Percentiles rank a stretch among this genome's conserved stretches.
Conservation (phyloP, 2,329 filamentous ascomycete genomes). For the Alternaria burnsii region DNA sequence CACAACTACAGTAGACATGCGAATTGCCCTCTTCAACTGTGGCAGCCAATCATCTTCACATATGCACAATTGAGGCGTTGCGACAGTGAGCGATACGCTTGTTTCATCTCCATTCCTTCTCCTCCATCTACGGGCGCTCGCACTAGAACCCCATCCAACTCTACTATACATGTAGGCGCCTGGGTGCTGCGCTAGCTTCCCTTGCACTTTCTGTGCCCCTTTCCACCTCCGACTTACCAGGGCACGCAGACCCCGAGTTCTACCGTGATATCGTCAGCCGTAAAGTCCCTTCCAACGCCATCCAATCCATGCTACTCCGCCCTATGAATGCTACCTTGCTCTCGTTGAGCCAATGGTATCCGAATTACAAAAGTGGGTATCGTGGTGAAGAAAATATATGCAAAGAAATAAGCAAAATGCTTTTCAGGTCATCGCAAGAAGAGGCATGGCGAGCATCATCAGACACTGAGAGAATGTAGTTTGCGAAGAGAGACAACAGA, state of each 20-base stretch:
- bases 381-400: slow-evolving; percentile 46
- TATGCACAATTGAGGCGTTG: slow-evolving; percentile 23
- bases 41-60: slow-evolving; percentile 31
- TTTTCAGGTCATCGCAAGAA: slow-evolving; percentile 24
- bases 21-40: slow-evolving; percentile 3
- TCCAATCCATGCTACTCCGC: slow-evolving; percentile 35
- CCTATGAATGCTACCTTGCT: slow-evolving; percentile 35
- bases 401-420: slow-evolving; percentile 46
- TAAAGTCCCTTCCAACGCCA: slow-evolving; percentile 38
- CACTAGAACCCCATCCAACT: slow-evolving; percentile 30
- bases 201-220: slow-evolving; percentile 24
- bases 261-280: slow-evolving; percentile 38
- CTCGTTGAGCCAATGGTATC: slow-evolving; percentile 34
- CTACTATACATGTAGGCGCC: slow-evolving; percentile 42
- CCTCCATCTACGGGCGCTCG: slow-evolving; percentile 23
- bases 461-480: slow-evolving; percentile 33
- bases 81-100: slow-evolving; percentile 36
- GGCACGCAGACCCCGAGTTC: slow-evolving; percentile 8
- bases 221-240: slow-evolving; percentile 27
- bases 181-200: slow-evolving; percentile 49
- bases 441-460: slow-evolving; percentile 13
- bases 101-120: slow-evolving; percentile 35
- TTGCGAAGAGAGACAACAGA: slow-evolving; percentile 38
- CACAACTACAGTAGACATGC: slow-evolving; percentile 3
- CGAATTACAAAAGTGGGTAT: slow-evolving; percentile 54